A percentile compares a stretch with the other conserved stretches of the same genome.
Conservation (phyloP, 148 eudicot species). For the Silene uniflora region DNA sequence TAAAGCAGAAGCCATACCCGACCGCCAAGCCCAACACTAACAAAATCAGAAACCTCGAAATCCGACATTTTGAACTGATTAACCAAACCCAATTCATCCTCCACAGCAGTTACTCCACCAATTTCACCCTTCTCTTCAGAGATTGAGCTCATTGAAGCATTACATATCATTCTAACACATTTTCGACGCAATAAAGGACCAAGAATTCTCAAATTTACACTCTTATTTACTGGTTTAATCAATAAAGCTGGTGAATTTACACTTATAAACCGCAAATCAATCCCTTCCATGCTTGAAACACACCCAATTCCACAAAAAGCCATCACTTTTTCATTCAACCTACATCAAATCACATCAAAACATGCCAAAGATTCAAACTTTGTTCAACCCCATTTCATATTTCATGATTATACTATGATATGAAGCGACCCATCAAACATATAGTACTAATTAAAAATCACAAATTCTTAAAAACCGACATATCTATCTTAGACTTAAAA, state of each 20-base stretch:
- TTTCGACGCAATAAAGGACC: conserved; percentile 15
- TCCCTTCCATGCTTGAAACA: conserved; percentile 39
- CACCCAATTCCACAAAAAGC: conserved; percentile 46
- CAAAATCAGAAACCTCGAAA: conserved; percentile 61
- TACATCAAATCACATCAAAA: conserved; percentile 17
- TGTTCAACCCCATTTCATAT: background rate
- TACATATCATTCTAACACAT: conserved; percentile 35
- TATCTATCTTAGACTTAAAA: too few relatives aligned
- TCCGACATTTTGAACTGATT: conserved; percentile 72
- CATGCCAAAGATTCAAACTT: conserved; percentile 4
- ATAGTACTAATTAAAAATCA: background rate
- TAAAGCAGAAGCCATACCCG: conserved; percentile 41
- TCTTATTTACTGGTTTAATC: conserved; percentile 23
- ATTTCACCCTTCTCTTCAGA: conserved; percentile 40
- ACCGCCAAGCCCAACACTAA: conserved; percentile 86
- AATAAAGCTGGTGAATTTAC: conserved; percentile 40
- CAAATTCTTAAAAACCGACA: too few relatives aligned
- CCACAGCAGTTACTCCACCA: conserved; percentile 30
- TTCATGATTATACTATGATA: background rate
- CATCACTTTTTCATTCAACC: conserved; percentile 39
- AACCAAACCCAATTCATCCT: conserved; percentile 70
- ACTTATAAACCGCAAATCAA: conserved; percentile 36
- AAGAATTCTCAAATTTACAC: conserved; percentile 16
- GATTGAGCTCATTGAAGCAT: conserved; percentile 33
- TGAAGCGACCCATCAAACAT: background rate